These are phyloP conservation scores for Pythium scleroteichum DNA, from an alignment of 352 stramenopile genomes.

Conservation along the genomic window DNA sequence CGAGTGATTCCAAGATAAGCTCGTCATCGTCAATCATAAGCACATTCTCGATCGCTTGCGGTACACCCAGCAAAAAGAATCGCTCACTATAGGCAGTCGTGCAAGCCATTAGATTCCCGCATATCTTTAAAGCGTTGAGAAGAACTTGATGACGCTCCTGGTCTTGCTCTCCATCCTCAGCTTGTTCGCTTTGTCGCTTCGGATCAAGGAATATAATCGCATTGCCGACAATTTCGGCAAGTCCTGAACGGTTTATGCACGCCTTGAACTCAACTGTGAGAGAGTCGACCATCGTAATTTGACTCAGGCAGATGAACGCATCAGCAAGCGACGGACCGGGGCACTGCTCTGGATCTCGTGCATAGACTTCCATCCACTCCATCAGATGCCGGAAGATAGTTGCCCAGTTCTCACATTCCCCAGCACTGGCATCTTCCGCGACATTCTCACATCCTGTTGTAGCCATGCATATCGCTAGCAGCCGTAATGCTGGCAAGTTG, in stretches of 20 bases:
- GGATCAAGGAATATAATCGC: slow-evolving; percentile 41
- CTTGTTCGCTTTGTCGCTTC: slow-evolving; percentile 3
- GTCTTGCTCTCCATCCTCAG: neutral
- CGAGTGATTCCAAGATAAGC: slow-evolving; percentile 39
- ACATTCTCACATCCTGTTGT: neutral
- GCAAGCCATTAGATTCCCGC: slow-evolving; percentile 45
- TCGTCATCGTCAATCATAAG: slow-evolving; percentile 46
- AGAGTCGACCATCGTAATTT: slow-evolving; percentile 36
- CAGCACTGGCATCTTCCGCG: neutral
- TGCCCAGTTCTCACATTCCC: slow-evolving; percentile 38
- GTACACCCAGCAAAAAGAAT: slow-evolving; percentile 38
- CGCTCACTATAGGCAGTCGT: slow-evolving; percentile 37
- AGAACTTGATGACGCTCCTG: slow-evolving; percentile 24
- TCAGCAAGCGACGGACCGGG: slow-evolving; percentile 36
- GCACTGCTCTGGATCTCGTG: slow-evolving; percentile 41
- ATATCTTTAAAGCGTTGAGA: slow-evolving; percentile 41
- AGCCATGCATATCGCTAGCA: slow-evolving; percentile 47
- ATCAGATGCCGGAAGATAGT: slow-evolving; percentile 47
- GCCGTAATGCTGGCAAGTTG: slow-evolving; percentile 39
- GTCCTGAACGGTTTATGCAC: slow-evolving; percentile 36
- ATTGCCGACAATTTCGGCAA: slow-evolving; percentile 50
- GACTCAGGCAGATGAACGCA: slow-evolving; percentile 44
- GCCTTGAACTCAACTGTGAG: slow-evolving; percentile 33
- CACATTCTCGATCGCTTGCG: slow-evolving; percentile 46
- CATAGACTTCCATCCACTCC: slow-evolving; percentile 78